Evolutionary conservation across 805 yeast genomes (phyloP).

Genomic region (Monosporozyma aerobia): DNA sequence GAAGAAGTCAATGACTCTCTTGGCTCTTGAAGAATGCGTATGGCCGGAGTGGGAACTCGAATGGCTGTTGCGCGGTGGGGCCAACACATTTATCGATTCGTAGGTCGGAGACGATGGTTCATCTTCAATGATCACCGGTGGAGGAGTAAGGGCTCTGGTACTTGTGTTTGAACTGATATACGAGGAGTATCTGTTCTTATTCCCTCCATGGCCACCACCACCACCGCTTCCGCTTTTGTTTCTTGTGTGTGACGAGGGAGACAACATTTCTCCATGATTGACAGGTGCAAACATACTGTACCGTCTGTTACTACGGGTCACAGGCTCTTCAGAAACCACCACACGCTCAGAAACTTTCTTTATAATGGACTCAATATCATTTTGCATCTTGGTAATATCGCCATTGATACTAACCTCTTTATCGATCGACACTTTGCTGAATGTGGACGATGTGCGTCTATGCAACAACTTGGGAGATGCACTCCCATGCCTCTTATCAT

Average conservation of each 20-base stretch:
- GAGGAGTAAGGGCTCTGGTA: not conserved
- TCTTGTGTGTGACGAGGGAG: not conserved
- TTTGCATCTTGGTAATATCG: conserved; percentile 29
- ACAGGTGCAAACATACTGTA: not conserved
- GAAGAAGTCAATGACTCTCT: conserved; percentile 69
- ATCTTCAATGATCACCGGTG: not conserved
- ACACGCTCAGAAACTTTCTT: conserved; percentile 15
- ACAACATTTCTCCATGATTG: no score
- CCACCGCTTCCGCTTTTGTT: not conserved
- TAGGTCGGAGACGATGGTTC: not conserved
- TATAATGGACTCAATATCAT: conserved; percentile 13
- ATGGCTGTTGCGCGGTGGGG: not conserved
- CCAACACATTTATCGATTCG: not conserved
- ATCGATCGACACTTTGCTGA: conserved; percentile 30
- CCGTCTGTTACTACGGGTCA: not conserved
- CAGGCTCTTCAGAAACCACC: not conserved
- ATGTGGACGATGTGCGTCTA: conserved; percentile 17
- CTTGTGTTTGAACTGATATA: not conserved
- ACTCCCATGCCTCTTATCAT: conserved; percentile 3
- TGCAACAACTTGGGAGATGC: conserved; percentile 18
- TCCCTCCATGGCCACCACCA: no score
- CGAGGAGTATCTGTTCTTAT: not conserved
- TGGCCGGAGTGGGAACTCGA: not conserved
- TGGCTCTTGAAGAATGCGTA: conserved; percentile 49
- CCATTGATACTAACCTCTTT: conserved; percentile 28